Evolutionary conservation across 768 basidiomycete genomes (phyloP).

Genomic region (Lactifluus subvellereus): DNA sequence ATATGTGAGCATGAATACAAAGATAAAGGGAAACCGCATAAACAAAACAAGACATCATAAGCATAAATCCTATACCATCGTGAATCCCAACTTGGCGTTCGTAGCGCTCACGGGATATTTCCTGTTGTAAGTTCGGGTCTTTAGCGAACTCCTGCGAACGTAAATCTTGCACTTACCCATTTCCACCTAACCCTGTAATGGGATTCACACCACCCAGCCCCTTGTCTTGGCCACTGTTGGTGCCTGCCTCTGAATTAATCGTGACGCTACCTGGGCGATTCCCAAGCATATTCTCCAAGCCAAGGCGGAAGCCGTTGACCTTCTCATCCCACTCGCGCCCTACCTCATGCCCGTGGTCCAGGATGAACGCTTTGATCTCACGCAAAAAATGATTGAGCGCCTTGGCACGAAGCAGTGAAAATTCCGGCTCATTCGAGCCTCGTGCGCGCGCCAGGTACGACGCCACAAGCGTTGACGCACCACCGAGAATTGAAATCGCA

Average conservation of each 20-base stretch:
- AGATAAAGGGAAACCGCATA: background rate
- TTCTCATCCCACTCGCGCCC: conserved; percentile 33
- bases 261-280: conserved; percentile 28
- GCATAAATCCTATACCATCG: background rate
- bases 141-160: background rate
- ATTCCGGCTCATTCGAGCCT: conserved; percentile 65
- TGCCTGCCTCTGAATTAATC: background rate
- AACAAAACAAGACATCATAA: too few species aligned
- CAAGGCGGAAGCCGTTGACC: conserved; percentile 33
- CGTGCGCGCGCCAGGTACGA: conserved; percentile 67
- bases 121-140: background rate
- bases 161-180: background rate
- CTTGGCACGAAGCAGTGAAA: conserved; percentile 49
- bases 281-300: conserved; percentile 46
- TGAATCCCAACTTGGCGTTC: background rate
- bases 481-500: conserved; percentile 43
- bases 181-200: background rate
- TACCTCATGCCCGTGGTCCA: conserved; percentile 46
- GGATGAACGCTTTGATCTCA: conserved; percentile 48
- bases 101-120: background rate
- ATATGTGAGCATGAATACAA: background rate
- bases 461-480: conserved; percentile 60
- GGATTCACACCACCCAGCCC: background rate
- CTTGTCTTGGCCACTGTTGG: background rate
- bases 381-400: conserved; percentile 65